These are phyloP conservation scores for Solanum chacoense DNA, from an alignment of 305 asterid genomes.

Conservation along the genomic window DNA sequence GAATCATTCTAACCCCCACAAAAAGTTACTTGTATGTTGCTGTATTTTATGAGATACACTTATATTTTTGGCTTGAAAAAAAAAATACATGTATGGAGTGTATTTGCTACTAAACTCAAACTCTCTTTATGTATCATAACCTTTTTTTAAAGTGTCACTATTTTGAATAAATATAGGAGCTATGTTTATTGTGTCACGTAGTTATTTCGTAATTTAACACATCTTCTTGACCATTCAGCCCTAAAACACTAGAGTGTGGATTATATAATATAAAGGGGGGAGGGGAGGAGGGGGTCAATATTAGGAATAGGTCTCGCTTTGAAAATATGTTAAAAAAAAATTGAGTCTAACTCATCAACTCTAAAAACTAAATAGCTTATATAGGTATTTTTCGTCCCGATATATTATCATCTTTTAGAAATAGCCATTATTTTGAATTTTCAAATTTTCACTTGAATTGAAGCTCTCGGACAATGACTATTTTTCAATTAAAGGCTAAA, in stretches of 20 bases:
- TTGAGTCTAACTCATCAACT: not conserved
- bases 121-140: not conserved
- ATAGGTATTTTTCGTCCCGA: not conserved
- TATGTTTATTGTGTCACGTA: not conserved
- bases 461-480: no score
- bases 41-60: not conserved
- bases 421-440: no score
- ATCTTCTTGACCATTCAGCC: not conserved
- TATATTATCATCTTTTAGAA: not conserved
- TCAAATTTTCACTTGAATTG: not conserved
- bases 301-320: no score
- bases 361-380: not conserved
- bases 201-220: not conserved
- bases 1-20: not conserved
- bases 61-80: not conserved
- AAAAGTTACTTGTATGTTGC: not conserved
- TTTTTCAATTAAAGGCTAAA: not conserved
- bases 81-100: not conserved
- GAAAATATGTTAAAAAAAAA: no score
- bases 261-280: not conserved
- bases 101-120: not conserved
- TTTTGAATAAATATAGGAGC: not conserved
- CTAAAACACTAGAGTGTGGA: not conserved
- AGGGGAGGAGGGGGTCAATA: not conserved
- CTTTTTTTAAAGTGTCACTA: not conserved